Percentiles rank a stretch among this genome's conserved stretches.
Conservation (phyloP, 768 basidiomycete genomes). For the Kwoniella heveanensis region DNA sequence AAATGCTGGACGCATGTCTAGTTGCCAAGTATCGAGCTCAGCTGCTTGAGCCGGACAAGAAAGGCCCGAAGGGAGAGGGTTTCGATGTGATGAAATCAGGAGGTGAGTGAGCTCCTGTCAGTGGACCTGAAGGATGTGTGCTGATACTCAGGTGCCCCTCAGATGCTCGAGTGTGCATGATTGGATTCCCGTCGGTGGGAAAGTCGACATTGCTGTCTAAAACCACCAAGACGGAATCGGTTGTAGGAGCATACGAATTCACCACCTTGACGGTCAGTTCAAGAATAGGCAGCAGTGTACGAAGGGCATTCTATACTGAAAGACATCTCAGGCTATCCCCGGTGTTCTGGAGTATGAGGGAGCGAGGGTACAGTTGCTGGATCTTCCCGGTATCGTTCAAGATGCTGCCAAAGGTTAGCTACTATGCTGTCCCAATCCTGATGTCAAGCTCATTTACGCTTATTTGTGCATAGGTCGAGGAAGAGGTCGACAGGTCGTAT, state of each 20-base stretch:
- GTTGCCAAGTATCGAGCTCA: constrained; percentile 87
- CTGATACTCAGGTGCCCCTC: neutral
- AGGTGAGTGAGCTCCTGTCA: constrained; percentile 39
- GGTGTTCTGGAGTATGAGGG: constrained; percentile 97
- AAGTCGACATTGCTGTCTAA: constrained; percentile 91
- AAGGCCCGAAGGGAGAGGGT: constrained; percentile 75
- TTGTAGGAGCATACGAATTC: constrained; percentile 91
- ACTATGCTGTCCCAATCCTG: too few species aligned
- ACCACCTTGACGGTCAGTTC: constrained; percentile 77
- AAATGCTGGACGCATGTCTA: constrained; percentile 4
- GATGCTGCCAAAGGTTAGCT: constrained; percentile 55
- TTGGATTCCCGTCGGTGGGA: constrained; percentile 95
- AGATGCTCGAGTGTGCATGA: constrained; percentile 87
- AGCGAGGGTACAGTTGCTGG: constrained; percentile 86
- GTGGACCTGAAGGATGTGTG: neutral
- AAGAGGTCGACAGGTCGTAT: constrained; percentile 92
- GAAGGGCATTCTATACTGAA: neutral
- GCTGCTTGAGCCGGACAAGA: constrained; percentile 84
- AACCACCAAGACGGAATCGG: constrained; percentile 85
- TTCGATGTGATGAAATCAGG: constrained; percentile 87
- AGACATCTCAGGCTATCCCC: constrained; percentile 71
- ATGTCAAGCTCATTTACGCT: neutral
- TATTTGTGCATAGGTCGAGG: constrained; percentile 65
- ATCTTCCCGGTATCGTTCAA: constrained; percentile 88
- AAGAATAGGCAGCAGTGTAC: neutral